A percentile compares a stretch with the other conserved stretches of the same genome.
Conservation (phyloP, 352 stramenopile species). For the Aphanomyces invadans region DNA sequence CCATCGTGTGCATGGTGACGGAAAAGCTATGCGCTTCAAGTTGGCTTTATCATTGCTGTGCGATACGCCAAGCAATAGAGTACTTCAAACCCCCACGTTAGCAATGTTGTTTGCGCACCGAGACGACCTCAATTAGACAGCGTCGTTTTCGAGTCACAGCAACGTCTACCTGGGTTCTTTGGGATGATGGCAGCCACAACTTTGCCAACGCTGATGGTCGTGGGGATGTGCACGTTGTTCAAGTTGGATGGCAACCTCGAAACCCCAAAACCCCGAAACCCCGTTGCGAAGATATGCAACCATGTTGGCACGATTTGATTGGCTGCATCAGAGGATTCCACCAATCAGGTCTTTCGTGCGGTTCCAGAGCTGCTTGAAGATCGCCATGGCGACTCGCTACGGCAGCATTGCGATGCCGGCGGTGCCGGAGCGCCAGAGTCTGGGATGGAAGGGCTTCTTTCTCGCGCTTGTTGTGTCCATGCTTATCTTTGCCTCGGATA, state of each 20-base stretch:
- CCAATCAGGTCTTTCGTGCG: constrained; percentile 7
- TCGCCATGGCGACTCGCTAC: constrained; percentile 4
- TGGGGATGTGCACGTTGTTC: too few species aligned
- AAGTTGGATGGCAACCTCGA: neutral
- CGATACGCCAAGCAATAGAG: too few species aligned
- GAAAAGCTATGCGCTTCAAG: too few species aligned
- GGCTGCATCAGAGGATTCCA: constrained; percentile 1
- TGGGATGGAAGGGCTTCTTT: neutral
- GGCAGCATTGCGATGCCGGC: constrained; percentile 8
- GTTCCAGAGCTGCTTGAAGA: neutral
- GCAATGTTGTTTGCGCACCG: too few species aligned
- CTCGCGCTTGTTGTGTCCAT: neutral
- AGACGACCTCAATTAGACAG: too few species aligned
- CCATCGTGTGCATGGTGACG: too few species aligned
- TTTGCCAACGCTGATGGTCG: too few species aligned
- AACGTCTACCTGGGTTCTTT: neutral
- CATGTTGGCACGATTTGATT: neutral
- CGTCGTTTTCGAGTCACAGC: too few species aligned
- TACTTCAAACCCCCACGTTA: too few species aligned
- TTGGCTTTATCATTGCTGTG: too few species aligned
- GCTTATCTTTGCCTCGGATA: neutral
- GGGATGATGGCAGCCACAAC: neutral
- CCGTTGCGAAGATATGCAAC: neutral
- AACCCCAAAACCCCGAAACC: neutral
- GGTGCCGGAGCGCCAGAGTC: neutral